A percentile compares a stretch with the other conserved stretches of the same genome.
These are phyloP conservation scores for Phytophthora pisi DNA, from an alignment of 352 stramenopile species.

Conservation along the genomic window DNA sequence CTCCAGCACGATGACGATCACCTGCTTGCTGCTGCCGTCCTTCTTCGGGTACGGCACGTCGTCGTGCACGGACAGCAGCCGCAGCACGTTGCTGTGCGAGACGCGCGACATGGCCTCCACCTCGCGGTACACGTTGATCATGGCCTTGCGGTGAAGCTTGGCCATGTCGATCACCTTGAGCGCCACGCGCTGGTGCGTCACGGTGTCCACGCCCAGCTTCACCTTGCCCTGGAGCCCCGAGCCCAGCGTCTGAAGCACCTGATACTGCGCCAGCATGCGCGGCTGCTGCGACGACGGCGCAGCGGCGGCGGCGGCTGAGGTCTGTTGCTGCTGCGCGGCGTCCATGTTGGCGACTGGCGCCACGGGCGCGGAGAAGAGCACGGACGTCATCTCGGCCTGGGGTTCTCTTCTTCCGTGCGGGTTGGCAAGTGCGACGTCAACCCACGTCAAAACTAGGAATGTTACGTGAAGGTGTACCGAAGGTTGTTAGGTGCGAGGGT, in stretches of 20 bases:
- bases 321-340: constrained; percentile 6
- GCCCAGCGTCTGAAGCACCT: constrained; percentile 82
- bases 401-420: constrained; percentile 14
- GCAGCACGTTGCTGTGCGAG: constrained; percentile 81
- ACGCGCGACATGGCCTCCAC: constrained; percentile 91
- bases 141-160: constrained; percentile 81
- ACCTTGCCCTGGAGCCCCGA: constrained; percentile 87
- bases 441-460: no score
- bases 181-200: constrained; percentile 83
- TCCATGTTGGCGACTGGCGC: constrained; percentile 41
- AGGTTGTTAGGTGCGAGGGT: no score
- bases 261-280: constrained; percentile 78
- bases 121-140: constrained; percentile 89
- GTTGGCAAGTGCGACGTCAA: constrained; percentile 23
- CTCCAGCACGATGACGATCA: constrained; percentile 91
- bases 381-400: constrained; percentile 32
- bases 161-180: constrained; percentile 91
- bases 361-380: constrained; percentile 33
- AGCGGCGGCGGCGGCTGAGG: background rate
- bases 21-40: constrained; percentile 69
- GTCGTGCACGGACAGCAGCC: constrained; percentile 76
- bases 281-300: constrained; percentile 16
- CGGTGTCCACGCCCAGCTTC: constrained; percentile 85
- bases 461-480: no score
- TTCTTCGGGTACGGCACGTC: constrained; percentile 80